Evolutionary conservation across 176 grass and related monocot species (phyloP).

Genomic region (Oryza meridionalis): DNA sequence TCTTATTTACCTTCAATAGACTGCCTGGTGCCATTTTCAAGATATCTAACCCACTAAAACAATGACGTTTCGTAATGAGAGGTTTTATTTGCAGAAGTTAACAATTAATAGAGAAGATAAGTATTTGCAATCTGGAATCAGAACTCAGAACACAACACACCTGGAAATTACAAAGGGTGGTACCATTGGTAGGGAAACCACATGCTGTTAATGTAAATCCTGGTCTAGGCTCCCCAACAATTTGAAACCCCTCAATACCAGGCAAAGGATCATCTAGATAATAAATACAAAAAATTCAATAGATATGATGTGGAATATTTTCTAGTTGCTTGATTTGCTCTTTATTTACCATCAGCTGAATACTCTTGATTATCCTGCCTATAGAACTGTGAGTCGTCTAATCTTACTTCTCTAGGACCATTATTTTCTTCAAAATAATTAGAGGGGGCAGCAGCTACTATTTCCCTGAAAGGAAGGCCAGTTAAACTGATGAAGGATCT

Average conservation of each 20-base stretch:
- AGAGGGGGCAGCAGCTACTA: conserved; percentile 43
- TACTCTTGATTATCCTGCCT: conserved; percentile 55
- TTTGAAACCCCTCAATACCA: conserved; percentile 91
- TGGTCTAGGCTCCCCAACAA: conserved; percentile 70
- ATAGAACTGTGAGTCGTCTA: conserved; percentile 42
- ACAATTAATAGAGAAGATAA: conserved; percentile 26
- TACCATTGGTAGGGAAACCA: conserved; percentile 87
- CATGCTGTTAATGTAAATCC: conserved; percentile 66
- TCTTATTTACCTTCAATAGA: conserved; percentile 80
- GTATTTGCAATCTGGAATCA: conserved; percentile 20
- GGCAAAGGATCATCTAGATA: conserved; percentile 66
- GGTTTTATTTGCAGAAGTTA: conserved; percentile 26
- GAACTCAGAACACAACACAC: conserved; percentile 44
- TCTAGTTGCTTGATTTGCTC: conserved; percentile 2
- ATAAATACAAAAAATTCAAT: conserved; percentile 45
- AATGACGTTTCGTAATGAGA: conserved; percentile 26
- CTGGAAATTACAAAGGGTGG: conserved; percentile 97
- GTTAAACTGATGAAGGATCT: conserved; percentile 31
- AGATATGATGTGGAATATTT: conserved; percentile 37
- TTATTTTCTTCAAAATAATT: conserved; percentile 64
- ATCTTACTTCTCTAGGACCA: conserved; percentile 47
- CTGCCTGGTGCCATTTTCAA: conserved; percentile 75
- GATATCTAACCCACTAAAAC: conserved; percentile 85
- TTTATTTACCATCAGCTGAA: conserved; percentile 68
- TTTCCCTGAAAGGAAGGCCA: conserved; percentile 57